Conservation (phyloP, 129 eudicot genomes). For the Kitagawia praeruptora region DNA sequence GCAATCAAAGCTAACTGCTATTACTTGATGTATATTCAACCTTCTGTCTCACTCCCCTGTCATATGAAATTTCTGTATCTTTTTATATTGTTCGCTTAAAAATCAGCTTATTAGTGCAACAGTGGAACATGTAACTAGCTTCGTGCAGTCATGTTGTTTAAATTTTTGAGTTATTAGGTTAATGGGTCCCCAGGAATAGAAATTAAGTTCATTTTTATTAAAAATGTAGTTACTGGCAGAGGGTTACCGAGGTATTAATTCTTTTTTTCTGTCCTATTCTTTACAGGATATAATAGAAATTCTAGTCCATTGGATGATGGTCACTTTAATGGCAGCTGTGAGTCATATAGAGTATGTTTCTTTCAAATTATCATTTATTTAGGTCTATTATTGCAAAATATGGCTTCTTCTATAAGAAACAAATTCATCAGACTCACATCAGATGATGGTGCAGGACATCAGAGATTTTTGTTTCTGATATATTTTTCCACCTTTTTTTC, state of each 20-base stretch:
- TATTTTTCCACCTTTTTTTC: not conserved
- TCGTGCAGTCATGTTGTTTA: not conserved
- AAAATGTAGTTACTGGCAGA: not conserved
- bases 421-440: not conserved
- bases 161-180: not conserved
- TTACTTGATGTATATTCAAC: not conserved
- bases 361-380: not conserved
- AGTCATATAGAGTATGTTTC: conserved; percentile 37
- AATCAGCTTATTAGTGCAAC: not conserved
- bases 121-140: not conserved
- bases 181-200: not conserved
- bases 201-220: not conserved
- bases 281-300: conserved; percentile 48
- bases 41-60: not conserved
- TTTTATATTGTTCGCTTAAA: not conserved
- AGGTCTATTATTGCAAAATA: not conserved
- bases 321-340: conserved; percentile 27
- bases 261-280: not conserved
- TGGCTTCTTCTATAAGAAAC: not conserved
- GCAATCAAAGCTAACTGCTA: not conserved
- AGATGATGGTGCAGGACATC: not conserved
- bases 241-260: not conserved
- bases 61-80: not conserved
- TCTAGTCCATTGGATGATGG: conserved; percentile 34
- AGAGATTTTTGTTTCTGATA: not conserved